Conservation (phyloP, 2,329 filamentous ascomycete genomes). For the Fusarium goolgardi region DNA sequence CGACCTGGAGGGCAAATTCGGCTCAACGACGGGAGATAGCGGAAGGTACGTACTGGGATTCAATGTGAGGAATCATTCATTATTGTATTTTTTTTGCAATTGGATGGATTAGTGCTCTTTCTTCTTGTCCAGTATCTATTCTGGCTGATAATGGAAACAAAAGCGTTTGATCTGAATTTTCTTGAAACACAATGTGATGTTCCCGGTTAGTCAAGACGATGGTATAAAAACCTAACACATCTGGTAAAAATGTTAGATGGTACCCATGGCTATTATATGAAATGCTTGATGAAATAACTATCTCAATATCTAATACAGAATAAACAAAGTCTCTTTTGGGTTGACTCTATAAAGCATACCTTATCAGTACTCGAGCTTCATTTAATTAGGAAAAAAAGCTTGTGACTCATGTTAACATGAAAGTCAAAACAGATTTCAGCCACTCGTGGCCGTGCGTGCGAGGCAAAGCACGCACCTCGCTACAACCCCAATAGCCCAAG, state of each 20-base stretch:
- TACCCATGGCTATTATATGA: neutral
- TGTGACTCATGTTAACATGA: constrained; percentile 22
- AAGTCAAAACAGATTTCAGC: constrained; percentile 9
- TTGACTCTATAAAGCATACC: neutral
- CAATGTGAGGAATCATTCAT: neutral
- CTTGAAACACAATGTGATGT: neutral
- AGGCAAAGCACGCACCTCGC: constrained; percentile 10
- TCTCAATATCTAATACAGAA: neutral
- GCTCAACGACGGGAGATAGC: constrained; percentile 25
- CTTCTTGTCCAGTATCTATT: neutral
- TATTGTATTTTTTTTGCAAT: neutral
- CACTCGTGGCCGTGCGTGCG: constrained; percentile 36
- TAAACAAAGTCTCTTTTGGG: neutral
- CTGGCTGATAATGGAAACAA: neutral
- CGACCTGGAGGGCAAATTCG: constrained; percentile 24
- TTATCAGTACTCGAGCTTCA: neutral
- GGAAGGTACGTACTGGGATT: constrained; percentile 22
- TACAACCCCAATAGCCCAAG: constrained; percentile 47
- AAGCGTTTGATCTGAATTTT: neutral
- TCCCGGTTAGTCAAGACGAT: neutral
- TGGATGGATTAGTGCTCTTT: neutral
- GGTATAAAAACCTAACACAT: neutral
- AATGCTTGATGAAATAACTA: neutral
- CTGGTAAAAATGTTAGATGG: no score
- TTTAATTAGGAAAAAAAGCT: neutral